Base-by-base conservation (phyloP, 345 rosid species). In the Bruguiera gymnorhiza region DNA sequence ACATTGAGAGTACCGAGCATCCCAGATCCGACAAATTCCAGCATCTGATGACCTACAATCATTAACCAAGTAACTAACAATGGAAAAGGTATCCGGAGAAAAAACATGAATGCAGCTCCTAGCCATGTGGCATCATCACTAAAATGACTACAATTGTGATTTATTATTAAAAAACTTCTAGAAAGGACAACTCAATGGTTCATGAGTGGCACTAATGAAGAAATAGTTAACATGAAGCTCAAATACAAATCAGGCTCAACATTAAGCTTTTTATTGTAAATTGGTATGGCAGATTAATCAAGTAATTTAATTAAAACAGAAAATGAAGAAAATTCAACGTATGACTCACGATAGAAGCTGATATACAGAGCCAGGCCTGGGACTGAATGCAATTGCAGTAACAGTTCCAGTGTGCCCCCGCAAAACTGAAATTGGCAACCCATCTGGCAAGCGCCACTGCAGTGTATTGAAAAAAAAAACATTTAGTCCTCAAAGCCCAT, bases 11-110 rank as follows among this genome's bases (percentile, higher is more conserved):
- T 82, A 72, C 76, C 96, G 84, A 77, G 97, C 96, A 76, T 96
- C 99, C 99, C 99, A 96, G 77, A 96, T 81, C 79, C 99, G 87
- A 79, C 98, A 96, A 60, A 97, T 96, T 76, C 99, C 99, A 89
- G 92, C 99, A 82, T 96, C 99, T 6, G 99, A 92, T 62, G 99
- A 96, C 82, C 99, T 92, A 78, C 75, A 51, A 66, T 65, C 34
- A 46, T 54, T 23, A 29, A 54, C 56, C 70, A 39, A 74, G 56
- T 62, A 39, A 77, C 48, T 65, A 71, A 20, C 29, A 70, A 36
- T 46, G 62, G 5, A 39, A 13, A 46, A 60, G 43, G 32, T 63
- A 72, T 58, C 29, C 16, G 63, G 54, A 52, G 54, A 52, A 36
- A 52, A 43, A 62, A 32, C 58, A 68, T 6, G 50, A 21, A 62